Conservation (phyloP, 2,329 filamentous ascomycete genomes). For the Botrytis tulipae region DNA sequence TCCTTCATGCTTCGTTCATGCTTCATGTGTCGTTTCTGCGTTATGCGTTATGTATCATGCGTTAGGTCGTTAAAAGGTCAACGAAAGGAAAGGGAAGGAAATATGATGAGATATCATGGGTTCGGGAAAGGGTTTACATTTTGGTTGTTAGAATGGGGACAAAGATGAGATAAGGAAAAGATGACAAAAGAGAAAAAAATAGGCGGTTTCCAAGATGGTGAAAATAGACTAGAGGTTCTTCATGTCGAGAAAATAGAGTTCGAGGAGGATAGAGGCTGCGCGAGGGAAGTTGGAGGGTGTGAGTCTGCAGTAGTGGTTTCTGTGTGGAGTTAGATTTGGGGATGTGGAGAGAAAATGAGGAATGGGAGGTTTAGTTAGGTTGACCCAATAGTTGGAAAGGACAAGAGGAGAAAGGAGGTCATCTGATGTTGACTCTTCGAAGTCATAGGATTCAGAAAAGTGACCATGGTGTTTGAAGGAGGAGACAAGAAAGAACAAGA, state of each 20-base stretch:
- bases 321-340: conserved; percentile 17
- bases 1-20: not conserved
- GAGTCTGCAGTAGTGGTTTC: conserved; percentile 36
- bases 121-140: not conserved
- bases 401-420: not conserved
- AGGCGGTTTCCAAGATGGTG: not conserved
- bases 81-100: not conserved
- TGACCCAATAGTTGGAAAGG: not conserved
- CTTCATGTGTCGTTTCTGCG: not conserved
- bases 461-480: not conserved
- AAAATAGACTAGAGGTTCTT: conserved; percentile 15
- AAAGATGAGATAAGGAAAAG: not conserved
- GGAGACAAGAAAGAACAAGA: not conserved
- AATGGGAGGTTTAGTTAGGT: too few relatives aligned
- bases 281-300: conserved; percentile 31
- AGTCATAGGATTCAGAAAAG: not conserved
- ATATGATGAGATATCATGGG: not conserved
- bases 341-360: not conserved
- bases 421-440: not conserved
- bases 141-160: not conserved
- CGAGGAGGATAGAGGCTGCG: conserved; percentile 32
- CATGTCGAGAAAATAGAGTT: conserved; percentile 37
- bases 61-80: not conserved
- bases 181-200: not conserved
- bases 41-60: not conserved